Base-by-base conservation (phyloP, 495 filamentous ascomycete genomes). In the Penicillium arizonense region DNA sequence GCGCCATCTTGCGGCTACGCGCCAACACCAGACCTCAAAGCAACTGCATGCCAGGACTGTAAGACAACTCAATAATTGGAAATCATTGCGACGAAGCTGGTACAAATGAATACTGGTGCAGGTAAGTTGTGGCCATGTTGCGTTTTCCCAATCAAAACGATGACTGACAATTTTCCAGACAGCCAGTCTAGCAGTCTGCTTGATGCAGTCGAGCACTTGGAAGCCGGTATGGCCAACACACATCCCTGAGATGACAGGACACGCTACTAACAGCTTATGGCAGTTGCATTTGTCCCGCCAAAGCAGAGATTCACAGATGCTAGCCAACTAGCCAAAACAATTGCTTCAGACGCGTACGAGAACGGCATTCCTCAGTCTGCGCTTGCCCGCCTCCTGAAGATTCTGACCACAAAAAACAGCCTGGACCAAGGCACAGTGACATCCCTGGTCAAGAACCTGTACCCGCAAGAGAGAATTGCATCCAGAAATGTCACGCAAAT, bases 351-450 rank as follows among this genome's bases (percentile, higher is more conserved):
- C 48, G 83, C 87, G 28, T 88, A 86, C 59, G 80, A 87, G 52
- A 68, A 77, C 49, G 91, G 91, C 21, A 78, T 94, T 41, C 64
- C 85, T 20, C 74, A 72, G 14, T 69, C 77, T 12, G 75, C 77
- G 36, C 76, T 96, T 45, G 67, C 77, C 47, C 74, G 77, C 37
- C 69, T 96, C 28, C 69, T 94, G 45, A 82, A 87, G 47, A 69
- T 92, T 38, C 64, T 91, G 44, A 87, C 87, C 7, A 64, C 58
- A 16, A 82, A 79, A 37, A 89, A 77, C 57, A 75, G 86, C 42
- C 79, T 96, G 2, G 89, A 93, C 67, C 91, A 96, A 67, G 80
- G 81, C 32, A 87, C 83, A 47, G 73, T 83, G 32, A 82, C 77
- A 1, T 79, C 73, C 32, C 64, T 96, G 26, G 66, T 91, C 67